phyloP scores from a whole-genome alignment of 352 stramenopile species.

The Globisporangium viniferum region DNA sequence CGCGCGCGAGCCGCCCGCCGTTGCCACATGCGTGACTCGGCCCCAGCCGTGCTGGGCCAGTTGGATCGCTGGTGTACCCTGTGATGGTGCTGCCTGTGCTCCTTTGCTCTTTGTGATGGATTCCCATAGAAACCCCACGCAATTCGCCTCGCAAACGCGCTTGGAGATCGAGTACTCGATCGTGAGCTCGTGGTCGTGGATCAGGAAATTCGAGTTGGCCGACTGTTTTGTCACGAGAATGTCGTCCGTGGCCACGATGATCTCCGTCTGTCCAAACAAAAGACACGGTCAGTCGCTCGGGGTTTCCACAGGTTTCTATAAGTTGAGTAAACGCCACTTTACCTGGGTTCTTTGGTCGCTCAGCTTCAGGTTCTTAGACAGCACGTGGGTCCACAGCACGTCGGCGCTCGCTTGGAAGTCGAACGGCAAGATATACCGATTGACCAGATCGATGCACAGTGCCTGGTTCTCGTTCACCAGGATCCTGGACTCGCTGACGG shows the following conservation, averaged over 20 bases:
- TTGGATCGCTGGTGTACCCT: background rate
- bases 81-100: background rate
- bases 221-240: constrained; percentile 13
- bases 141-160: constrained; percentile 15
- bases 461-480: constrained; percentile 34
- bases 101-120: constrained; percentile 3
- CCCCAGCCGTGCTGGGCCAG: constrained; percentile 11
- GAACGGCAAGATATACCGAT: constrained; percentile 5
- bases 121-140: constrained; percentile 22
- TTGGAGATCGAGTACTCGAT: constrained; percentile 23
- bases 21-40: background rate
- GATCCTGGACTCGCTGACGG: constrained; percentile 19
- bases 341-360: constrained; percentile 10
- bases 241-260: constrained; percentile 18
- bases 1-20: background rate
- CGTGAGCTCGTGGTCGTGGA: constrained; percentile 1
- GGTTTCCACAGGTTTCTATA: background rate
- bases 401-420: constrained; percentile 16
- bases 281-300: background rate
- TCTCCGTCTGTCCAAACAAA: background rate
- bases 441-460: constrained; percentile 27
- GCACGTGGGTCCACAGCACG: constrained; percentile 28
- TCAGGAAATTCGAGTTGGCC: constrained; percentile 1
- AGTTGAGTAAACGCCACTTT: no score
- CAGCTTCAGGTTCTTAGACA: constrained; percentile 29